These are phyloP conservation scores for Alternaria consortialis DNA, from an alignment of 2,329 filamentous ascomycete genomes.

Conservation along the genomic window DNA sequence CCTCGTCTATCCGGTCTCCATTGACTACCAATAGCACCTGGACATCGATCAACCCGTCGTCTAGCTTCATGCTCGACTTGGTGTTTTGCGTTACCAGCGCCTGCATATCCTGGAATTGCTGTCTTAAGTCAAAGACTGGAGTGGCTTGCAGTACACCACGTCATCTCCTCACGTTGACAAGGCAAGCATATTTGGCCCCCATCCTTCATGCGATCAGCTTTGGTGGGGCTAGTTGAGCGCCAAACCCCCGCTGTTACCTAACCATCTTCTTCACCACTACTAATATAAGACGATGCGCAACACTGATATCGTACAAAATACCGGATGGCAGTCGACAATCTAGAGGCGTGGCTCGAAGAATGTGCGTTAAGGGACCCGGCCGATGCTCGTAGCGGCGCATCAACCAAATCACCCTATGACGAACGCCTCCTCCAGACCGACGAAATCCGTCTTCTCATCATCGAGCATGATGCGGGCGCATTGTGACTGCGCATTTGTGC, in stretches of 20 bases:
- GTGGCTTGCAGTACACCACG: neutral
- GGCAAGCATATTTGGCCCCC: neutral
- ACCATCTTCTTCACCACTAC: neutral
- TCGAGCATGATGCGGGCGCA: rapidly evolving
- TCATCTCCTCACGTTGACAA: neutral
- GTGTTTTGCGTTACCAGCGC: neutral
- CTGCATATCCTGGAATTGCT: neutral
- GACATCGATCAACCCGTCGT: neutral
- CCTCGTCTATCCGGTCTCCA: neutral
- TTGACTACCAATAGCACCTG: too few species aligned
- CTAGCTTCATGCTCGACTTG: neutral
- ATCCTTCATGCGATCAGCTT: neutral
- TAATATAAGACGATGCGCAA: neutral
- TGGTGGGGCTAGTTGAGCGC: neutral
- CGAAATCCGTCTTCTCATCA: neutral
- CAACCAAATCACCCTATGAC: neutral
- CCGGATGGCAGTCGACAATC: neutral
- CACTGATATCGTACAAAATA: too few species aligned
- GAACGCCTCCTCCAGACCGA: neutral
- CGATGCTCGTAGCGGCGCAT: neutral
- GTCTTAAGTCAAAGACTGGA: rapidly evolving
- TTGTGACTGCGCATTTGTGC: neutral
- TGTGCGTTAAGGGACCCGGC: neutral
- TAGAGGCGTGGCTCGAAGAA: neutral
- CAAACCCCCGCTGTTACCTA: neutral